phyloP scores from a whole-genome alignment of 345 rosid genomes.

The Sapria himalayana region DNA sequence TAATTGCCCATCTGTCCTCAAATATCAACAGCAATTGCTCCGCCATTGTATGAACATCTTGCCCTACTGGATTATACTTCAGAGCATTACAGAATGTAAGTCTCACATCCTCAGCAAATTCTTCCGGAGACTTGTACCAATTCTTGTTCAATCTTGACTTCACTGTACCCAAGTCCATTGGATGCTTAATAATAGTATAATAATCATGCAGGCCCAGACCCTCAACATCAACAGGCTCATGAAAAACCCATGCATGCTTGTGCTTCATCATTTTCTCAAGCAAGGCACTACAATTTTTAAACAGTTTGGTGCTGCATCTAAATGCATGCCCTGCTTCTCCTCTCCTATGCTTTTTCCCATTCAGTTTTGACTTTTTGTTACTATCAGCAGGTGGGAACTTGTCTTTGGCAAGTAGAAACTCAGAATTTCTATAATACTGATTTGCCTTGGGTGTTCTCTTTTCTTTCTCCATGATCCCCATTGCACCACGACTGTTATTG shows the following conservation, averaged over 20 bases:
- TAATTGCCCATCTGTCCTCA: slow-evolving; percentile 72
- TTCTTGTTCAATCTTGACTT: slow-evolving; percentile 50
- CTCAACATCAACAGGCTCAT: slow-evolving; percentile 72
- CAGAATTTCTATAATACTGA: slow-evolving; percentile 80
- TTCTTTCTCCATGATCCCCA: slow-evolving; percentile 71
- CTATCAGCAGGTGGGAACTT: slow-evolving; percentile 94
- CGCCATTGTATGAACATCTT: slow-evolving; percentile 93
- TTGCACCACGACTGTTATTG: slow-evolving; percentile 46
- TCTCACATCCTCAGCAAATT: slow-evolving; percentile 96
- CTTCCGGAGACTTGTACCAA: slow-evolving; percentile 74
- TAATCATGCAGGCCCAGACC: slow-evolving; percentile 77
- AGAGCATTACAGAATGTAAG: slow-evolving; percentile 88
- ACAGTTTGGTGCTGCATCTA: slow-evolving; percentile 33
- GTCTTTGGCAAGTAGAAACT: slow-evolving; percentile 90
- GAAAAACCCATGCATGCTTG: slow-evolving; percentile 91
- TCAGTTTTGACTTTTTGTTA: slow-evolving; percentile 67
- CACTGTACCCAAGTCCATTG: slow-evolving; percentile 93
- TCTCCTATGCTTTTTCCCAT: slow-evolving; percentile 60
- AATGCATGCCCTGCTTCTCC: slow-evolving; percentile 33
- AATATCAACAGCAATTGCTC: slow-evolving; percentile 41
- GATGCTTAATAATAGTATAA: slow-evolving; percentile 52
- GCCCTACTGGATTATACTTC: slow-evolving; percentile 90
- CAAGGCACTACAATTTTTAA: slow-evolving; percentile 50
- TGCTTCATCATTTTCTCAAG: slow-evolving; percentile 91
- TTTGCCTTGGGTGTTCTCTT: slow-evolving; percentile 97